phyloP scores from a whole-genome alignment of 257 asterid species.

The Solanum paucissectum region DNA sequence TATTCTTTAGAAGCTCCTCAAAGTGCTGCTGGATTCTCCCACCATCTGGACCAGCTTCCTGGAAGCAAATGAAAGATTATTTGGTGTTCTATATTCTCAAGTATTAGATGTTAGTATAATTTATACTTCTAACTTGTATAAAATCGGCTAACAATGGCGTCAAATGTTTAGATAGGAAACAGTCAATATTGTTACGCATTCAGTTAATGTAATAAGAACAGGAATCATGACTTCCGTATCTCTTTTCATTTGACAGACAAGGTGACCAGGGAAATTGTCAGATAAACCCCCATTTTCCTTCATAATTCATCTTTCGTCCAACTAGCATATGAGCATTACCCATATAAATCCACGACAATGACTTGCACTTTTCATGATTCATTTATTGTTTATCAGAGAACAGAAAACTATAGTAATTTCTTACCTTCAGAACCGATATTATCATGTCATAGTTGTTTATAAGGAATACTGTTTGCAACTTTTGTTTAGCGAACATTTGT shows the following conservation, averaged over 20 bases:
- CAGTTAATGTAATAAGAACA: not conserved
- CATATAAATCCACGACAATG: not conserved
- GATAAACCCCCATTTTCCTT: not conserved
- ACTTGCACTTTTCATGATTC: not conserved
- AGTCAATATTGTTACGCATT: not conserved
- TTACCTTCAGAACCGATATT: constrained; percentile 89
- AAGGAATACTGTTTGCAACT: constrained; percentile 77
- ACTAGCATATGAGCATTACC: not conserved
- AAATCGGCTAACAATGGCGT: not conserved
- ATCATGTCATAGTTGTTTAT: constrained; percentile 98
- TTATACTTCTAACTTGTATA: not conserved
- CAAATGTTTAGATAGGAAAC: not conserved
- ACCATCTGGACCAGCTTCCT: constrained; percentile 98
- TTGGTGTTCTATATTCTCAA: not conserved
- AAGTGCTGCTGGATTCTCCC: constrained; percentile 85
- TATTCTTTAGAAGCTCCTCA: constrained; percentile 83
- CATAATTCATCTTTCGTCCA: not conserved
- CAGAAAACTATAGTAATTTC: not conserved
- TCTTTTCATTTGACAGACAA: not conserved
- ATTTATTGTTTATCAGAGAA: not conserved
- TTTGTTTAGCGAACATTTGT: constrained; percentile 60
- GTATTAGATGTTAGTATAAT: not conserved
- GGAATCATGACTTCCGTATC: not conserved
- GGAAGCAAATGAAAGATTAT: constrained; percentile 14
- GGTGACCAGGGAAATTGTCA: not conserved